Percentiles rank a stretch among this genome's conserved stretches.
These are phyloP conservation scores for Blepharisma stoltei DNA, from an alignment of 73 alveolate species.

Conservation along the genomic window DNA sequence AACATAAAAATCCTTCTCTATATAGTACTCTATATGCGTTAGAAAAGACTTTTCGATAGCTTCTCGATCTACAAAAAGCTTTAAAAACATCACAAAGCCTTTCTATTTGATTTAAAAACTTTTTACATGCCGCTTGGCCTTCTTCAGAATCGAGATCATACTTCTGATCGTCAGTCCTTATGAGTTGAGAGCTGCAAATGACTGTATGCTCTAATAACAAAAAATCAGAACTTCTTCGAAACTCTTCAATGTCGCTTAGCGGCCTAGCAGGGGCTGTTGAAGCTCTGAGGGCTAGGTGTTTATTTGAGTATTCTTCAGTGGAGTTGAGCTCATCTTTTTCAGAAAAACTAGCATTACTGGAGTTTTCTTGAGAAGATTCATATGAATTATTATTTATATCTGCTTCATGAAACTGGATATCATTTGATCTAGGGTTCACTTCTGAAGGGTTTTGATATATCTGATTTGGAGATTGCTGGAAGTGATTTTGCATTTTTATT, in stretches of 20 bases:
- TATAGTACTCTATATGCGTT: constrained; percentile 88
- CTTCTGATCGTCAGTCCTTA: constrained; percentile 64
- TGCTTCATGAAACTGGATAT: no score
- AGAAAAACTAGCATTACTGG: background rate
- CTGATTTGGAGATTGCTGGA: no score
- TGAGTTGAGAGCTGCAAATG: constrained; percentile 58
- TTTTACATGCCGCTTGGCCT: constrained; percentile 84
- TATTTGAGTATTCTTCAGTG: constrained; percentile 6
- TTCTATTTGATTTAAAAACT: constrained; percentile 75
- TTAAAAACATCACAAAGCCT: constrained; percentile 61
- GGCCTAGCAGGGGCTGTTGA: constrained; percentile 93
- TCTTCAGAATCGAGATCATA: constrained; percentile 91
- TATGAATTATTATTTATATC: no score
- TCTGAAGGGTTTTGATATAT: no score
- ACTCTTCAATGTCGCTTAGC: constrained; percentile 84
- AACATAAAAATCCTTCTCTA: constrained; percentile 83
- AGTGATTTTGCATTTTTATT: no score
- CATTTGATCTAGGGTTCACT: no score
- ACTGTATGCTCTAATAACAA: constrained; percentile 74
- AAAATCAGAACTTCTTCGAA: constrained; percentile 57
- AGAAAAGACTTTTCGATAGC: constrained; percentile 84
- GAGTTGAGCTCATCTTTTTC: constrained; percentile 28
- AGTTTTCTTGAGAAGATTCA: no score
- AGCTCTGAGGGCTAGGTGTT: constrained; percentile 45
- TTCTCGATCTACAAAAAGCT: constrained; percentile 57